Conservation (phyloP, 768 basidiomycete genomes). For the Glaciozyma martinii region DNA sequence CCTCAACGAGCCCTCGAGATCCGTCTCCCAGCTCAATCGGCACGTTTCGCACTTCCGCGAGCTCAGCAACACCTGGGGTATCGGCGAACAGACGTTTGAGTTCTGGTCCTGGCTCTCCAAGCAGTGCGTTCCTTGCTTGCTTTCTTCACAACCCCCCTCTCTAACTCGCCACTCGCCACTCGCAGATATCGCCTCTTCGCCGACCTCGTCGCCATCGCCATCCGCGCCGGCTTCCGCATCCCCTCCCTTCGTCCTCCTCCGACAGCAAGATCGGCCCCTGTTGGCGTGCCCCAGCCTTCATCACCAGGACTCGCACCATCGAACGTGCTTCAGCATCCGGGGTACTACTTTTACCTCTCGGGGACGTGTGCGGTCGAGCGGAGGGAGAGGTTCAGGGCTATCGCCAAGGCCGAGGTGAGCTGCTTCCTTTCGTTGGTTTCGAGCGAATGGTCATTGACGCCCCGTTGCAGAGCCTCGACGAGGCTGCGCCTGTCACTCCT, state of each 20-base stretch:
- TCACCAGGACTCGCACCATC: slow-evolving; percentile 57
- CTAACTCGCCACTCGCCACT: not conserved
- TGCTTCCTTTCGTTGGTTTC: not conserved
- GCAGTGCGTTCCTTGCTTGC: slow-evolving; percentile 52
- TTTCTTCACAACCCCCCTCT: not conserved
- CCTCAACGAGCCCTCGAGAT: slow-evolving; percentile 71
- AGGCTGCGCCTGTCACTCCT: slow-evolving; percentile 45
- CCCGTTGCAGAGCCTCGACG: not conserved
- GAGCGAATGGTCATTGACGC: not conserved
- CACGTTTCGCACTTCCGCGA: slow-evolving; percentile 80
- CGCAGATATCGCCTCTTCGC: slow-evolving; percentile 76
- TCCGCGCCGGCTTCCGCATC: slow-evolving; percentile 34
- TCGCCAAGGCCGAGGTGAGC: slow-evolving; percentile 25
- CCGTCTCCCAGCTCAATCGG: slow-evolving; percentile 69
- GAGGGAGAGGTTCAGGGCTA: slow-evolving; percentile 56
- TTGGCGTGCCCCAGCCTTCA: slow-evolving; percentile 2
- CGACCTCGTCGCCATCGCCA: slow-evolving; percentile 77
- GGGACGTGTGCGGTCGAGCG: slow-evolving; percentile 75
- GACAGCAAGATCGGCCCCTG: slow-evolving; percentile 7
- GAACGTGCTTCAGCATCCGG: slow-evolving; percentile 78
- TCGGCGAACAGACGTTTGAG: slow-evolving; percentile 92
- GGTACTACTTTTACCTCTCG: slow-evolving; percentile 84
- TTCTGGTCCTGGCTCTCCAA: slow-evolving; percentile 95
- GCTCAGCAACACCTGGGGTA: slow-evolving; percentile 77
- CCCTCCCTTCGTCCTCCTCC: slow-evolving; percentile 35